A percentile compares a stretch with the other conserved stretches of the same genome.
Conservation (phyloP, 2,329 filamentous ascomycete species). For the Trichoderma endophyticum region DNA sequence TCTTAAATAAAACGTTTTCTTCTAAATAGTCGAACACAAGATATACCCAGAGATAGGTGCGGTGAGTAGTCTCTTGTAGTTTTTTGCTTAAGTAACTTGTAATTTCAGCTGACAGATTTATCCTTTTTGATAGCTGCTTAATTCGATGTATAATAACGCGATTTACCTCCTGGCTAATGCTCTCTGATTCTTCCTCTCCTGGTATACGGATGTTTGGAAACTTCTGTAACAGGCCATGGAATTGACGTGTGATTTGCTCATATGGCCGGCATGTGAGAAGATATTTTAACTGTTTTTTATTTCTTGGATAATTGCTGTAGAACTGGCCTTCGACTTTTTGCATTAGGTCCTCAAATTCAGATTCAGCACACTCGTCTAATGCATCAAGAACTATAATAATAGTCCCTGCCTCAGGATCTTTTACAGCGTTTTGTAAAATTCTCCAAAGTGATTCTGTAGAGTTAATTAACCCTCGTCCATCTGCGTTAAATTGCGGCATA, state of each 20-base stretch:
- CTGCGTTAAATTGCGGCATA: accelerated
- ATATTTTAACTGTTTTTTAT: background rate
- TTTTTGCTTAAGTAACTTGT: too few relatives aligned
- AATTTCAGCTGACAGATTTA: too few relatives aligned
- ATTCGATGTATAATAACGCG: background rate
- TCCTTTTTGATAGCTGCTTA: background rate
- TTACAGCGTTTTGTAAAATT: background rate
- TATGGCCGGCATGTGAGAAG: background rate
- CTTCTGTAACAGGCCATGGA: accelerated
- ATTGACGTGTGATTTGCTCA: background rate
- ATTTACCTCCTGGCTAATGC: background rate
- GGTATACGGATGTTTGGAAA: background rate
- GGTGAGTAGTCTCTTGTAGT: background rate
- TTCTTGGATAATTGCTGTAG: accelerated
- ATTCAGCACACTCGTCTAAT: background rate
- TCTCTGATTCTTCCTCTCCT: background rate
- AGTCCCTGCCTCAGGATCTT: background rate
- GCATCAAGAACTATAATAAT: background rate
- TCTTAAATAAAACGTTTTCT: too few relatives aligned
- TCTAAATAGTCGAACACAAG: background rate
- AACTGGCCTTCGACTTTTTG: background rate
- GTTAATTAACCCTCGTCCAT: accelerated
- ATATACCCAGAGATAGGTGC: background rate
- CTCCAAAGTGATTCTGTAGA: background rate
- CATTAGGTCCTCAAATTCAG: background rate